Base-by-base conservation (phyloP, 495 filamentous ascomycete species). In the Daldinia vernicosa region DNA sequence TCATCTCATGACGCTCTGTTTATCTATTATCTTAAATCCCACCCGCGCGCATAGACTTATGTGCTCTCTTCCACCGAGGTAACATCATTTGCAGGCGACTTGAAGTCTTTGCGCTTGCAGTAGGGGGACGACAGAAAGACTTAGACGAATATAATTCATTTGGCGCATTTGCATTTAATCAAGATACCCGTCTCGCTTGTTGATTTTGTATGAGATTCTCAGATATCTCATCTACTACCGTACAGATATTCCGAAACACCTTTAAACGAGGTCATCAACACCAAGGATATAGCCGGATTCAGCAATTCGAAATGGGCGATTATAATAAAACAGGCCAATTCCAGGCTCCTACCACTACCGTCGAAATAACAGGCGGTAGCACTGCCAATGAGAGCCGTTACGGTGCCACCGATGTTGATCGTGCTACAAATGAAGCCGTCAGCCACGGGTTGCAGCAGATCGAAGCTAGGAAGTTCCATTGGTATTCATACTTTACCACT, bases 401-500 rank as follows among this genome's bases (percentile, higher is more conserved):
- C 52, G 60, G 51, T 43, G 52, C 60, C n/a, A 22, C 53, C 3
- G 43, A 47, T 47, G 27, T 37, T 22, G 56, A 68, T 11, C 60
- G 22, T 28, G 60, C 52, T 22, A 76, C 71, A 56, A 66, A 69
- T 43, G 68, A 75, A 64, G 68, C 74, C 24, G 78, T 78, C 63
- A 68, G 69, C 37, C 71, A 75, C 53, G 83, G 75, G 33, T 74
- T 86, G 61, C 79, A 82, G 17, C 76, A 80, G 6, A 72, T 85
- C 45, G 84, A 85, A 72, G 79, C 77, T 45, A 80, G 75, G 70
- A 80, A 90, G 77, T 82, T 86, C 72, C 85, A 85, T 45, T 89
- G 88, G 81, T 94, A 95, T 79, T 88, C 91, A 2, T 98, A 93
- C 79, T 83, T 98, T 54, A 85, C 80, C 68, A 97, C 95, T 22